phyloP scores from a whole-genome alignment of 176 grass and related monocot genomes.

The Zea mays region DNA sequence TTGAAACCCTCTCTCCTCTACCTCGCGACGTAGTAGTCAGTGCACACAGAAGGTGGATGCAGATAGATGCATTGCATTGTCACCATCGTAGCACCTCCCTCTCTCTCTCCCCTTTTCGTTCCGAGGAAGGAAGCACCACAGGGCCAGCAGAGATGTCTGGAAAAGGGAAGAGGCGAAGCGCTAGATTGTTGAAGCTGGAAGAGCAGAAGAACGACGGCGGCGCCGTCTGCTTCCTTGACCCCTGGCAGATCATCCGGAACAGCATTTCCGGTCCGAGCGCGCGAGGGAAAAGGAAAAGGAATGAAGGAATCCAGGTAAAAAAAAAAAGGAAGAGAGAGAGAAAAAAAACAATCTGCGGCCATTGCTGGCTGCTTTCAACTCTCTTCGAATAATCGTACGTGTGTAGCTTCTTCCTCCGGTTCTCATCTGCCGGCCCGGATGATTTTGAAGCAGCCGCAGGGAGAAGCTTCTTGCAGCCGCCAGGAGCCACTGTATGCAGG shows the following conservation, averaged over 20 bases:
- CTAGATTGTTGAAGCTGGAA: constrained; percentile 58
- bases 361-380: background rate
- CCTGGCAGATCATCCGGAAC: constrained; percentile 42
- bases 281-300: constrained; percentile 49
- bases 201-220: constrained; percentile 57
- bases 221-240: constrained; percentile 35
- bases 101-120: background rate
- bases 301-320: constrained; percentile 35
- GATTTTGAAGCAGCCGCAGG: constrained; percentile 43
- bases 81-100: background rate
- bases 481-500: constrained; percentile 16
- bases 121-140: constrained; percentile 6
- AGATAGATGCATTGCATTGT: constrained; percentile 1
- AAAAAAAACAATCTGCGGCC: background rate
- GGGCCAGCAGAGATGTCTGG: constrained; percentile 40
- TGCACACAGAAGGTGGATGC: background rate
- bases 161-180: constrained; percentile 72
- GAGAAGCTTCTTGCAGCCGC: constrained; percentile 40
- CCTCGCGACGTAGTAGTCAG: background rate
- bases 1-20: constrained; percentile 1
- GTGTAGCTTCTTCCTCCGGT: background rate
- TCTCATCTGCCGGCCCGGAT: constrained; percentile 3
- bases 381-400: background rate
- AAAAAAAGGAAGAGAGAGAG: background rate
- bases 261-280: constrained; percentile 29